A percentile compares a stretch with the other conserved stretches of the same genome.
phyloP scores from a whole-genome alignment of 2,329 filamentous ascomycete genomes.

The Penicillium sp. region DNA sequence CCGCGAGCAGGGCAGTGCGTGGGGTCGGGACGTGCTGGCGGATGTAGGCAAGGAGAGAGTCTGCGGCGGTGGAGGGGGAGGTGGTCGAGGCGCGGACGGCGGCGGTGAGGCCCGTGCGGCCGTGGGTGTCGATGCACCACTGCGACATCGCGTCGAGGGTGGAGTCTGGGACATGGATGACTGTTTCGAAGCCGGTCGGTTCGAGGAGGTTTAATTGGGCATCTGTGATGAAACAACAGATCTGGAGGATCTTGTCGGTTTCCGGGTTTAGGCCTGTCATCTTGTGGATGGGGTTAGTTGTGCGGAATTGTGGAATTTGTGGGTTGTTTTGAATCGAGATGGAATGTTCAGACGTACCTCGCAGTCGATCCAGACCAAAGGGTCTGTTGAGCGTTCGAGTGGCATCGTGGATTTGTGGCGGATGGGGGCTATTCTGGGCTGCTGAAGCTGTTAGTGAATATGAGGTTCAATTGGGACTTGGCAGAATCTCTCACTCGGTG shows the following conservation, averaged over 20 bases:
- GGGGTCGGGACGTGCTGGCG: slow-evolving; percentile 59
- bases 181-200: slow-evolving; percentile 64
- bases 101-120: slow-evolving; percentile 67
- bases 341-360: slow-evolving; percentile 40
- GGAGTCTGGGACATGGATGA: slow-evolving; percentile 64
- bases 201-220: slow-evolving; percentile 68
- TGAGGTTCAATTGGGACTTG: slow-evolving; percentile 2
- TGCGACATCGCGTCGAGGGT: slow-evolving; percentile 71
- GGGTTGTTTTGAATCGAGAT: background rate
- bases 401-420: slow-evolving; percentile 29
- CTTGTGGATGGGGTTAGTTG: slow-evolving; percentile 45
- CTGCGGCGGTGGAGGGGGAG: slow-evolving; percentile 63
- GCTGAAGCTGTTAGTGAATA: slow-evolving; percentile 9
- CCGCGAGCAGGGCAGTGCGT: slow-evolving; percentile 66
- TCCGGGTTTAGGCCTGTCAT: slow-evolving; percentile 83
- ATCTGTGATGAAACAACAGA: slow-evolving; percentile 86
- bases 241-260: slow-evolving; percentile 76
- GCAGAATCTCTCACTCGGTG: slow-evolving; percentile 17
- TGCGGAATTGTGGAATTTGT: background rate
- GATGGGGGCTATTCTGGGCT: background rate
- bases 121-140: slow-evolving; percentile 80
- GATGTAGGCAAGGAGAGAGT: slow-evolving; percentile 68
- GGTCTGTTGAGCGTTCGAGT: slow-evolving; percentile 48
- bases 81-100: slow-evolving; percentile 65
- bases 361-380: slow-evolving; percentile 80